Conservation (phyloP, 202 grass and related monocot genomes). For the Elaeis oleifera region DNA sequence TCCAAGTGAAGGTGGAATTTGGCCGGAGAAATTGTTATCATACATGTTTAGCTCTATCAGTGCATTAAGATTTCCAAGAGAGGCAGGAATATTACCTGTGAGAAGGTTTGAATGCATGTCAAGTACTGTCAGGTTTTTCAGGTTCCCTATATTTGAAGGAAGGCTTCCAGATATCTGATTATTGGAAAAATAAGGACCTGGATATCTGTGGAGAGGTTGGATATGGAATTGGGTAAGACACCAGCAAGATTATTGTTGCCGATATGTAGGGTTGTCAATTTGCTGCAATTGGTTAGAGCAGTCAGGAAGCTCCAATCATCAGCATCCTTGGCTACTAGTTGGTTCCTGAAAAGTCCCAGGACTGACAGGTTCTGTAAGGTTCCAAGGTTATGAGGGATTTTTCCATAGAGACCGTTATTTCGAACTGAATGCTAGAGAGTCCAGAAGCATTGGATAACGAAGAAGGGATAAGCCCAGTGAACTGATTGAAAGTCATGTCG, state of each 20-base stretch:
- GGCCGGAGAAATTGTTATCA: slow-evolving; percentile 15
- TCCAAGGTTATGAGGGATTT: too few relatives aligned
- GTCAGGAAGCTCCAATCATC: too few relatives aligned
- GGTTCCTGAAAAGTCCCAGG: too few relatives aligned
- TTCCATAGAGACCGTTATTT: too few relatives aligned
- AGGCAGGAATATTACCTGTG: slow-evolving; percentile 27
- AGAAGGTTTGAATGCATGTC: slow-evolving; percentile 2
- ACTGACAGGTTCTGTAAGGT: too few relatives aligned
- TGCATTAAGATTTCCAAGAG: slow-evolving; percentile 11
- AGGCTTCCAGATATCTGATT: slow-evolving; percentile 34
- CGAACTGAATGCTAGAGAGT: too few relatives aligned
- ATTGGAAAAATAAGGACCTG: background rate
- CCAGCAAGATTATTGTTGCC: too few relatives aligned
- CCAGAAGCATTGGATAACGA: too few relatives aligned
- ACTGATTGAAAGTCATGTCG: background rate
- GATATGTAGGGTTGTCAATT: too few relatives aligned
- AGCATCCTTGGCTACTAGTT: too few relatives aligned
- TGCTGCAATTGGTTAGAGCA: too few relatives aligned
- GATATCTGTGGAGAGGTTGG: slow-evolving; percentile 20
- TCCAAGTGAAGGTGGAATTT: slow-evolving; percentile 31
- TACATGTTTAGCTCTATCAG: too few relatives aligned
- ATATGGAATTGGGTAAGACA: background rate
- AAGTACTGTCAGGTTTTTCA: slow-evolving; percentile 15
- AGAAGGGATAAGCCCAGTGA: background rate
- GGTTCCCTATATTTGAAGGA: slow-evolving; percentile 19